Evolutionary conservation across 495 filamentous ascomycete genomes (phyloP).

Genomic region (Viridothelium virens): DNA sequence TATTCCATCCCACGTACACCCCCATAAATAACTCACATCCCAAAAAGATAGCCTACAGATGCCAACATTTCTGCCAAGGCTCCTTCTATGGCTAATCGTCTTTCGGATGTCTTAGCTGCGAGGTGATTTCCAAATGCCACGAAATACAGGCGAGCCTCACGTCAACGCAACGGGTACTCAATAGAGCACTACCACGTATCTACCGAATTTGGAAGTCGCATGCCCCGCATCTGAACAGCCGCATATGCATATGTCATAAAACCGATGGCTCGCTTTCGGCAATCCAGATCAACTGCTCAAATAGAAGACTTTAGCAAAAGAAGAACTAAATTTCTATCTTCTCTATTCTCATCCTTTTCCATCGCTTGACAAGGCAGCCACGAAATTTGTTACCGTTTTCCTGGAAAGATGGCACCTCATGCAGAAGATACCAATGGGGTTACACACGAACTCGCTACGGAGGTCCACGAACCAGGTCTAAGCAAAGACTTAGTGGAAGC

Average conservation of each 20-base stretch:
- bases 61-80: no score
- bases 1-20: no score
- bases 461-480: conserved; percentile 13
- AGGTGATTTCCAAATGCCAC: no score
- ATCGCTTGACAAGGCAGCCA: background rate
- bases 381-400: background rate
- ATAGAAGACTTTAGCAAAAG: no score
- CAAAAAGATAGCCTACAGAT: no score
- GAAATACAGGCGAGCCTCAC: no score
- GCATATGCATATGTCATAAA: background rate
- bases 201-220: background rate
- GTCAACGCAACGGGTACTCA: no score
- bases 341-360: background rate
- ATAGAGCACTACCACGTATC: no score
- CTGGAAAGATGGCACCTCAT: conserved; percentile 8
- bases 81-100: no score
- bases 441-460: conserved; percentile 6
- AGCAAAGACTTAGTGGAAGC: background rate
- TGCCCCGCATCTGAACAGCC: background rate
- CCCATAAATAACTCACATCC: no score
- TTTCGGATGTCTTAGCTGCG: no score
- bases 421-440: conserved; percentile 13
- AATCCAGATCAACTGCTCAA: no score
- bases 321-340: background rate
- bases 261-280: background rate